These are phyloP conservation scores for Scutellaria galericulata DNA, from an alignment of 257 asterid species.

Conservation along the genomic window DNA sequence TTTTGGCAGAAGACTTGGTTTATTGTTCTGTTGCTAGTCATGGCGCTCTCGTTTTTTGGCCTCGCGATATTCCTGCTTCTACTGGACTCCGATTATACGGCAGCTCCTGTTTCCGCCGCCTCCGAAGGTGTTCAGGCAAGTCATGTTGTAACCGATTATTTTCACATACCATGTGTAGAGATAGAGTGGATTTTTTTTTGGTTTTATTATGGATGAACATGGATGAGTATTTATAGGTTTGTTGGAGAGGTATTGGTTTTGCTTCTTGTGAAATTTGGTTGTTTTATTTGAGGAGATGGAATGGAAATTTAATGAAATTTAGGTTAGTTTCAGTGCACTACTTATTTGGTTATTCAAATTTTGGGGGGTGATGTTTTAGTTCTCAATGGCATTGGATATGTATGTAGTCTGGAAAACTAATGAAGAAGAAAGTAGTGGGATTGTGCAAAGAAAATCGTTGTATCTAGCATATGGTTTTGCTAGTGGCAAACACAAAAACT, in stretches of 20 bases:
- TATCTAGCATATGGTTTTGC: slow-evolving; percentile 11
- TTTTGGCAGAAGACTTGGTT: slow-evolving; percentile 93
- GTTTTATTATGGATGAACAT: not conserved
- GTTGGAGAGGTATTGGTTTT: slow-evolving; percentile 1
- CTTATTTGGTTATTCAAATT: slow-evolving; percentile 10
- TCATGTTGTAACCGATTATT: slow-evolving; percentile 10
- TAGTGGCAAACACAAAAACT: not conserved
- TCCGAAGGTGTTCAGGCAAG: slow-evolving; percentile 94
- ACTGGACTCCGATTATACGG: slow-evolving; percentile 68
- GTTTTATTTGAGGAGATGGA: not conserved
- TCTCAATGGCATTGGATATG: not conserved
- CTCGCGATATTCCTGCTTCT: slow-evolving; percentile 75
- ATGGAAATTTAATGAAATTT: not conserved
- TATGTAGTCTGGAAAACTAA: slow-evolving; percentile 3
- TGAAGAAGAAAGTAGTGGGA: not conserved
- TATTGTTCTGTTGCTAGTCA: slow-evolving; percentile 56
- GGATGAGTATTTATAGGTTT: slow-evolving; percentile 12
- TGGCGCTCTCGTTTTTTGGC: slow-evolving; percentile 80
- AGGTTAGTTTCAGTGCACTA: not conserved
- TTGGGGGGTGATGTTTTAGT: not conserved
- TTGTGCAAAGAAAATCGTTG: not conserved
- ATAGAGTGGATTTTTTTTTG: not conserved
- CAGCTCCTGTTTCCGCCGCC: slow-evolving; percentile 78
- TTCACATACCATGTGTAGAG: not conserved
- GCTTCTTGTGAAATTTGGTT: not conserved